Evolutionary conservation across 2,329 filamentous ascomycete genomes (phyloP), one percentile per base, ranked within the genome.

Genomic region (Stachybotrys elegans): DNA sequence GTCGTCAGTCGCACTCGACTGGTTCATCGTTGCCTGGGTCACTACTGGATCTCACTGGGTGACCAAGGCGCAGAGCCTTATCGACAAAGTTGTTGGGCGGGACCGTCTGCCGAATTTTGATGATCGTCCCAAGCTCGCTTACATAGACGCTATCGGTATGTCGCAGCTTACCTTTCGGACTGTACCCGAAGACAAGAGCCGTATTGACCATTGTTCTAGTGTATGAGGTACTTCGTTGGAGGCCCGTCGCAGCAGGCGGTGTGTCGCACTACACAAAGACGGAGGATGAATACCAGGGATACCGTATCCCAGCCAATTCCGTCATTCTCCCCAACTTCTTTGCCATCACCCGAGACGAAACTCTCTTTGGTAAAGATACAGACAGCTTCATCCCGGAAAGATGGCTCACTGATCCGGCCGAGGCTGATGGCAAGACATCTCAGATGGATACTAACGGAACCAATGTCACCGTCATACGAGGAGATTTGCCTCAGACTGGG

Each of bases 221-320:
- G 42, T 66, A 68, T 36, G 72, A 77, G 51, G 51, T 59, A 1
- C 48, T 73, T 19, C 63, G 72, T 4, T 75, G 72, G 71, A 62
- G 69, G 9, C 69, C 71, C 0, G 59, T 67, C 0, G 54, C 56
- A 0, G 56, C 61, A 2, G 57, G 59, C 6, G 63, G 63, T 7
- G 59, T 70, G 1, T 70, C 71, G 0, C 66, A 69, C 19, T 62
- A 62, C 42, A 64, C 62, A 4, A 63, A 60, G 22, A 51, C 47
- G 14, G 61, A 64, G 23, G 56, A 66, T 45, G 53, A 50, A 16
- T 68, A 69, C 46, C 54, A 60, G 20, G 69, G 68, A 3, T 61
- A 63, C 42, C 54, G 58, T 14, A 69, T 76, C 45, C 71, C 69
- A 2, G 67, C 67, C 21, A 68, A 67, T 7, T 65, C 69, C 0